Percentiles rank a stretch among this genome's conserved stretches.
phyloP scores from a whole-genome alignment of 75 land plant genomes.

The Larix kaempferi region DNA sequence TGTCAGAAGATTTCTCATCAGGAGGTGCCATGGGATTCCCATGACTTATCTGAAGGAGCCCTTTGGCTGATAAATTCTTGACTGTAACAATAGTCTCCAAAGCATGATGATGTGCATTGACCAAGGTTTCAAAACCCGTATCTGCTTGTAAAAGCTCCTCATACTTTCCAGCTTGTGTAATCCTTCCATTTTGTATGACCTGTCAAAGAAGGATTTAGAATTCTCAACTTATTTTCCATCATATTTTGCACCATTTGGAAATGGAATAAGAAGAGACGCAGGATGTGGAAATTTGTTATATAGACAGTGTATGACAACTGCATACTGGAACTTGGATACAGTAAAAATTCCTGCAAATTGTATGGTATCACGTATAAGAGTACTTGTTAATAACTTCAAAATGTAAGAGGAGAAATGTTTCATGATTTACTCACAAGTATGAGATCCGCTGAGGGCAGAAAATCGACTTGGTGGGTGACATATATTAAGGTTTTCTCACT shows the following conservation, averaged over 20 bases:
- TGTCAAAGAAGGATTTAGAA: constrained; percentile 14
- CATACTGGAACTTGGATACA: no score
- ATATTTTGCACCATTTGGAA: no score
- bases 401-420: no score
- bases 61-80: constrained; percentile 29
- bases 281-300: no score
- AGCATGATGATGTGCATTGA: constrained; percentile 78
- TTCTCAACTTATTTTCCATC: no score
- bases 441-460: constrained; percentile 81
- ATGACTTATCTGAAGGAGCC: no score
- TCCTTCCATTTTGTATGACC: constrained; percentile 92
- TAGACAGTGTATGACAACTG: no score
- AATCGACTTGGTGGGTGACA: constrained; percentile 94
- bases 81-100: constrained; percentile 46
- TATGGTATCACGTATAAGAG: no score
- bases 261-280: no score
- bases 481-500: constrained; percentile 69
- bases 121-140: constrained; percentile 75
- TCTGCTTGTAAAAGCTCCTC: constrained; percentile 62
- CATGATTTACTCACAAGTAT: constrained; percentile 55
- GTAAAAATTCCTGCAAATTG: no score
- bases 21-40: no score
- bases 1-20: not conserved
- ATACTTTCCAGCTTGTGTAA: constrained; percentile 86
- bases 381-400: no score